Conservation (phyloP, 495 filamentous ascomycete genomes). For the Sporormia fimetaria region DNA sequence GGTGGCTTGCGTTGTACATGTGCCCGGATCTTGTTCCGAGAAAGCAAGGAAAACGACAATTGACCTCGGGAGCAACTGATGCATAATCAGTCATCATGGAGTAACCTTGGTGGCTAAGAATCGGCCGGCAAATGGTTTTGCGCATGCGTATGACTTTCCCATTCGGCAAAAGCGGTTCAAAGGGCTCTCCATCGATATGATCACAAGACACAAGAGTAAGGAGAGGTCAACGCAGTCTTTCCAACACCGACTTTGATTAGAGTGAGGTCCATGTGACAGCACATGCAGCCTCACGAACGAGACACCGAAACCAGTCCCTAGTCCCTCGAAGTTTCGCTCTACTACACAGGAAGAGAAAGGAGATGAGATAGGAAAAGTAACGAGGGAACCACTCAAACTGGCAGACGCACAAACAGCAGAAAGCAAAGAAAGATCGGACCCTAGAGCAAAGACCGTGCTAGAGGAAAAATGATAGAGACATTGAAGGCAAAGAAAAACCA, state of each 20-base stretch:
- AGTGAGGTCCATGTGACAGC: slow-evolving; percentile 6
- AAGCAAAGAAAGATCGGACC: too few species aligned
- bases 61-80: too few species aligned
- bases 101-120: too few species aligned
- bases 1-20: too few species aligned
- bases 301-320: slow-evolving; percentile 16
- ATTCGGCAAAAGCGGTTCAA: background rate
- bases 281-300: slow-evolving; percentile 2
- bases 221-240: slow-evolving; percentile 4
- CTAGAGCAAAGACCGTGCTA: too few species aligned
- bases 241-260: slow-evolving; percentile 19
- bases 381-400: slow-evolving; percentile 1
- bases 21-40: too few species aligned
- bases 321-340: slow-evolving; percentile 17
- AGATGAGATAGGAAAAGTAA: slow-evolving; percentile 6
- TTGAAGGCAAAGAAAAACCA: slow-evolving; percentile 14
- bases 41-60: too few species aligned
- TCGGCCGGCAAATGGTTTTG: too few species aligned
- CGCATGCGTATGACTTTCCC: background rate
- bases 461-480: slow-evolving; percentile 16
- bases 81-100: too few species aligned
- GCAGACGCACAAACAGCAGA: too few species aligned
- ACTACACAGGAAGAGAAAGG: slow-evolving; percentile 2
- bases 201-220: background rate
- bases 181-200: too few species aligned